These are phyloP conservation scores for Pestalotiopsis fici DNA, from an alignment of 2,329 filamentous ascomycete genomes.

Conservation along the genomic window DNA sequence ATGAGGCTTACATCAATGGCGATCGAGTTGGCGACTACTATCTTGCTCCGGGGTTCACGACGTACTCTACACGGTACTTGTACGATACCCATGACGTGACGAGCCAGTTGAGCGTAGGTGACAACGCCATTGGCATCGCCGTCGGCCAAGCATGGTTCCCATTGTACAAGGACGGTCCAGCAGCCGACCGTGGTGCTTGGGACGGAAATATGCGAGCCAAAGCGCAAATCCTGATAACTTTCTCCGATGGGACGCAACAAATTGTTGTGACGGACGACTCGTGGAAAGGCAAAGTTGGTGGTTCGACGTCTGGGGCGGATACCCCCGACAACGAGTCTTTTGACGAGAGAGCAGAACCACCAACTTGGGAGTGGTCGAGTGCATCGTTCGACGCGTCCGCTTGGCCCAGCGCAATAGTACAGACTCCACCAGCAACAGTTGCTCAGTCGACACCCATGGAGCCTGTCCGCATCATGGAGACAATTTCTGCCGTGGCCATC, in stretches of 20 bases:
- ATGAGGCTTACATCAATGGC: slow-evolving; percentile 49
- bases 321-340: background rate
- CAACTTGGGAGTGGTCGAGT: background rate
- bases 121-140: slow-evolving; percentile 45
- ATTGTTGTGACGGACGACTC: slow-evolving; percentile 29
- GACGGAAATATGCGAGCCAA: slow-evolving; percentile 26
- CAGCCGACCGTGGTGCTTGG: slow-evolving; percentile 32
- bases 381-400: background rate
- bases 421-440: background rate
- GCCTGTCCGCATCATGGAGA: background rate
- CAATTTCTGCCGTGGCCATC: background rate
- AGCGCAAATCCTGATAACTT: slow-evolving; percentile 28
- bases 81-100: slow-evolving; percentile 57
- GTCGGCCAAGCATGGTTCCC: slow-evolving; percentile 55
- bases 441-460: background rate
- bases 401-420: background rate
- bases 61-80: slow-evolving; percentile 48
- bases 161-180: background rate
- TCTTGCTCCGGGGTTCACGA: slow-evolving; percentile 54
- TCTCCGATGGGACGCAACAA: slow-evolving; percentile 15
- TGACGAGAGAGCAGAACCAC: background rate
- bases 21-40: slow-evolving; percentile 37
- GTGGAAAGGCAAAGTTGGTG: slow-evolving; percentile 21
- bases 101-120: slow-evolving; percentile 32
- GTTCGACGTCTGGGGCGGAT: background rate